A percentile compares a stretch with the other conserved stretches of the same genome.
Evolutionary conservation across 257 asterid genomes (phyloP).

Genomic region (Primulina eburnea): DNA sequence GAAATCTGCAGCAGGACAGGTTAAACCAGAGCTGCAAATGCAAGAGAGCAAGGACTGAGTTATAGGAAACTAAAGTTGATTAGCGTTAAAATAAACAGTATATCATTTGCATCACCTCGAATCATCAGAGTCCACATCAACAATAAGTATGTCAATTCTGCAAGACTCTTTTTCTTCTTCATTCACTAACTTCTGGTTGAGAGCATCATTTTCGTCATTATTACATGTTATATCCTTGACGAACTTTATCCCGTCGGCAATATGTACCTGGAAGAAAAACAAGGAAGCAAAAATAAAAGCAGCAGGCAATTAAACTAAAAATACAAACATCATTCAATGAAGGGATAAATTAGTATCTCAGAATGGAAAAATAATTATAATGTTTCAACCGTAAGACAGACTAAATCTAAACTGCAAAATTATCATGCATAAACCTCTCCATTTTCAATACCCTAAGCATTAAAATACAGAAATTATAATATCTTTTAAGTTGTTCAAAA

Average conservation of each 20-base stretch:
- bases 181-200: constrained; percentile 22
- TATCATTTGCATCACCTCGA: constrained; percentile 46
- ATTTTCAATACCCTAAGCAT: not conserved
- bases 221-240: constrained; percentile 35
- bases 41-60: constrained; percentile 12
- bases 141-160: constrained; percentile 62
- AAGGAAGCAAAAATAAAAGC: not conserved
- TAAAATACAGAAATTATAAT: no score
- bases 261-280: constrained; percentile 47
- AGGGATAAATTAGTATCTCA: constrained; percentile 1
- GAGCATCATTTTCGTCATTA: constrained; percentile 20
- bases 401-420: not conserved
- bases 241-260: constrained; percentile 70
- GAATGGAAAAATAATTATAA: not conserved
- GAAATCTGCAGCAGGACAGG: constrained; percentile 80
- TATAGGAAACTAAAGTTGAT: constrained; percentile 4
- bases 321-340: constrained; percentile 8
- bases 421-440: not conserved
- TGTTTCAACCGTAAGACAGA: not conserved
- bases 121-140: constrained; percentile 93
- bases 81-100: not conserved
- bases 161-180: constrained; percentile 32
- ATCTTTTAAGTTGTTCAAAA: not conserved
- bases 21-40: constrained; percentile 72
- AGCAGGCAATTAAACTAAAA: not conserved